Conservation (phyloP, 495 filamentous ascomycete genomes). For the Cercophora samala region DNA sequence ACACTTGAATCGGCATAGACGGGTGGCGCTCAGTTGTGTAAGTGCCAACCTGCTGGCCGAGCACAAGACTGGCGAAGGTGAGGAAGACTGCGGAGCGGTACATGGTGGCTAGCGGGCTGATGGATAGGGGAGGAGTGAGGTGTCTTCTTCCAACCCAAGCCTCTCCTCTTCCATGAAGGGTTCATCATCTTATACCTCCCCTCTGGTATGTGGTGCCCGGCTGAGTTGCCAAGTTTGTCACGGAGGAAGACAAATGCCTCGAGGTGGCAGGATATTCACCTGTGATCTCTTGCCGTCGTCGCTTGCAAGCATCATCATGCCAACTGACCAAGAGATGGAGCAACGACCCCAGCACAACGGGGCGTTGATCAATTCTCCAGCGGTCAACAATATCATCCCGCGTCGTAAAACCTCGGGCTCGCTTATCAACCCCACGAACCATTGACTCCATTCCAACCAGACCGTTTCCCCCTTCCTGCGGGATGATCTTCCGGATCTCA, state of each 20-base stretch:
- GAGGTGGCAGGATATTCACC: not conserved
- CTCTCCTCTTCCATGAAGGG: not conserved
- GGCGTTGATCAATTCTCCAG: not conserved
- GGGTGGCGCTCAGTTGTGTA: slow-evolving; percentile 54
- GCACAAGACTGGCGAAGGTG: slow-evolving; percentile 34
- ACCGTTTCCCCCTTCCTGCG: not conserved
- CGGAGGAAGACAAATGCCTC: not conserved
- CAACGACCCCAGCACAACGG: not conserved
- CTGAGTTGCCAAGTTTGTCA: not conserved
- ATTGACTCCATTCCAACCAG: not conserved
- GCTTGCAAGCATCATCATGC: not conserved
- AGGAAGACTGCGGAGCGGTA: slow-evolving; percentile 30
- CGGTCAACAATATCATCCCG: not conserved
- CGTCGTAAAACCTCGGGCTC: not conserved
- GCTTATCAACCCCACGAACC: not conserved
- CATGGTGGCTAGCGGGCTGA: slow-evolving; percentile 20
- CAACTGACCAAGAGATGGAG: not conserved
- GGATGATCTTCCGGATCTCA: not conserved
- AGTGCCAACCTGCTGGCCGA: slow-evolving; percentile 52
- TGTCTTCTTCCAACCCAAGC: not conserved
- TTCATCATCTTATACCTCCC: not conserved
- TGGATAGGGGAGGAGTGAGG: not conserved
- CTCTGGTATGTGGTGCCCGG: not conserved
- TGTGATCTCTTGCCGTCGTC: not conserved
- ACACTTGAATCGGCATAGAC: slow-evolving; percentile 53